Evolutionary conservation across 2,329 filamentous ascomycete species (phyloP).

Genomic region (Coniosporium tulheliwenetii): DNA sequence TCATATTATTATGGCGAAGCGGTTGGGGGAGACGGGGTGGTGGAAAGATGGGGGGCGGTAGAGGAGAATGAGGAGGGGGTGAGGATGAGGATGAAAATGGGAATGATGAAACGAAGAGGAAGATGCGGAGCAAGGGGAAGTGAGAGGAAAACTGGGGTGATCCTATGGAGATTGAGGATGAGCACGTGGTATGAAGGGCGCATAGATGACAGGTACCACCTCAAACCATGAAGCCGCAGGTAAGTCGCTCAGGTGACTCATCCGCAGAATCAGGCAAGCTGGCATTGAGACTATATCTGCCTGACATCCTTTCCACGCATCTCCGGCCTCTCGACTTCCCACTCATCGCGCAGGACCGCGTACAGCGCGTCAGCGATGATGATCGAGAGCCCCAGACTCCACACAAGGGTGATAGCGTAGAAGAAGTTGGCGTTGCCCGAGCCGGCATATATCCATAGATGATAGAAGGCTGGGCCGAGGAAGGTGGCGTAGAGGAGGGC

Average conservation of each 20-base stretch:
- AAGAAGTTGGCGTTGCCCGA: constrained; percentile 99
- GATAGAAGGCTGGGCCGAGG: constrained; percentile 86
- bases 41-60: neutral
- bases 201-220: too few relatives aligned
- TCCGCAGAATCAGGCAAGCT: too few relatives aligned
- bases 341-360: constrained; percentile 79
- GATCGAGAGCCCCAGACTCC: constrained; percentile 80
- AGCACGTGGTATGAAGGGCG: too few relatives aligned
- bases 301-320: constrained; percentile 76
- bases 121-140: too few relatives aligned
- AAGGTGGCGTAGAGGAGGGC: constrained; percentile 77
- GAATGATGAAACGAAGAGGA: too few relatives aligned
- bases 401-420: constrained; percentile 97
- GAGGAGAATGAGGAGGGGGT: neutral
- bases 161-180: too few relatives aligned
- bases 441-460: constrained; percentile 95
- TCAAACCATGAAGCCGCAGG: too few relatives aligned
- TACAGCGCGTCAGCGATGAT: constrained; percentile 79
- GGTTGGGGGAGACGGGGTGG: neutral
- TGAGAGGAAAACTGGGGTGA: too few relatives aligned
- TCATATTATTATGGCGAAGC: constrained; percentile 38
- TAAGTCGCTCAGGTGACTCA: too few relatives aligned
- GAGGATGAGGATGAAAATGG: too few relatives aligned
- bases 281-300: constrained; percentile 46
- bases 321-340: constrained; percentile 83